Percentiles rank a stretch among this genome's conserved stretches.
These are phyloP conservation scores for Cercospora janseana DNA, from an alignment of 2,329 filamentous ascomycete genomes.

Conservation along the genomic window DNA sequence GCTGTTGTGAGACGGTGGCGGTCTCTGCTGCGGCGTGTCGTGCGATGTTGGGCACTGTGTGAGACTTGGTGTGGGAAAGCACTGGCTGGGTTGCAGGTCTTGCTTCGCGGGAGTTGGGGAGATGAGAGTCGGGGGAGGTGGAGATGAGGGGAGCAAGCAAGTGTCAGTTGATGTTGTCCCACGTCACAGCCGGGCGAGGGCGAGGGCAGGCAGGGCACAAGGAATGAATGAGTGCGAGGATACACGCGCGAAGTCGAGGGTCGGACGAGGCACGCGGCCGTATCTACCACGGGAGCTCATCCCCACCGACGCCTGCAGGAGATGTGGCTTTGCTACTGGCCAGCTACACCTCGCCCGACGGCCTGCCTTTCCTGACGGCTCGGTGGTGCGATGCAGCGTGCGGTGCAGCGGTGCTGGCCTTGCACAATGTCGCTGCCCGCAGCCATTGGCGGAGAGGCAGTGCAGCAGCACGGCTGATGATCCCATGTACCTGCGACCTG, in stretches of 20 bases:
- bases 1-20: neutral
- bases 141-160: slow-evolving; percentile 5
- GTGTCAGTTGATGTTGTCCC: slow-evolving; percentile 11
- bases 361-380: slow-evolving; percentile 1
- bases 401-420: slow-evolving; percentile 1
- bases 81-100: too few species aligned
- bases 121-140: neutral
- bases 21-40: neutral
- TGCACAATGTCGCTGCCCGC: slow-evolving; percentile 5
- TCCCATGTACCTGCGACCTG: too few species aligned
- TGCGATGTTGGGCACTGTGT: neutral
- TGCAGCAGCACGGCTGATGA: too few species aligned
- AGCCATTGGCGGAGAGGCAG: too few species aligned
- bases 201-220: slow-evolving; percentile 6
- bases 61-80: neutral
- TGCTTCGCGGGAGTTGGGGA: too few species aligned
- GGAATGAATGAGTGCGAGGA: slow-evolving; percentile 13
- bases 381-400: neutral
- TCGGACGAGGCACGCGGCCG: slow-evolving; percentile 5
- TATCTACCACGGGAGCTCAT: slow-evolving; percentile 2
- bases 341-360: slow-evolving; percentile 2
- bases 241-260: neutral
- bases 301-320: too few species aligned
- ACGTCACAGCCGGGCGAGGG: slow-evolving; percentile 15
- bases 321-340: slow-evolving; percentile 4